A percentile compares a stretch with the other conserved stretches of the same genome.
phyloP scores from a whole-genome alignment of 2,329 filamentous ascomycete genomes.

The Botrytis elliptica region DNA sequence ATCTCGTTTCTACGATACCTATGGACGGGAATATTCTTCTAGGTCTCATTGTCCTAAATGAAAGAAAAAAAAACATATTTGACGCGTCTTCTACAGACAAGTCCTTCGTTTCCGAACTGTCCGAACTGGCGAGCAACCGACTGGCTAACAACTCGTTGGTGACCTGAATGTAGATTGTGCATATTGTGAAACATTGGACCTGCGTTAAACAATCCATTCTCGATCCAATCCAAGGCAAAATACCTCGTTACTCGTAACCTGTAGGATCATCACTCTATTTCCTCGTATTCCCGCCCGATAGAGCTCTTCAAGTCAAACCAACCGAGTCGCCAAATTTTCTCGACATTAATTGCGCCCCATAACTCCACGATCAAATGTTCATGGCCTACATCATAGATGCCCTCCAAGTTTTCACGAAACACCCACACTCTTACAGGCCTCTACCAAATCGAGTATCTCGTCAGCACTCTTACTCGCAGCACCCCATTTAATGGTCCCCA shows the following conservation, averaged over 20 bases:
- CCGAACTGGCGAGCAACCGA: neutral
- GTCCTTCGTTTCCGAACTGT: neutral
- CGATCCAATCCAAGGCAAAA: neutral
- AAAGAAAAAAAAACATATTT: neutral
- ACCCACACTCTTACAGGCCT: constrained; percentile 41
- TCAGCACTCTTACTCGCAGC: constrained; percentile 50
- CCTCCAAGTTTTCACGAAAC: neutral
- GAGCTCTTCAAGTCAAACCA: neutral
- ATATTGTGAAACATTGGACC: constrained; percentile 6
- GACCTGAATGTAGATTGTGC: neutral
- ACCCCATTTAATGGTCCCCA: constrained; percentile 51
- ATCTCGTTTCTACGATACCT: neutral
- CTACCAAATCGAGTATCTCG: constrained; percentile 54
- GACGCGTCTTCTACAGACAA: neutral
- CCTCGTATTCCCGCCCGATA: neutral
- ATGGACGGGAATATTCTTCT: neutral
- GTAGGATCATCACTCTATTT: neutral
- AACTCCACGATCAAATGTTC: neutral
- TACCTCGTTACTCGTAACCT: neutral
- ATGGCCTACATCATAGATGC: neutral
- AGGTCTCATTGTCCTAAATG: neutral
- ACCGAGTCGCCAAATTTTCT: neutral
- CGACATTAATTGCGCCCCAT: neutral
- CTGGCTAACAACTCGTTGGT: neutral
- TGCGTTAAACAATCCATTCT: neutral